These are phyloP conservation scores for Beta vulgaris DNA, from an alignment of 148 eudicot genomes.

Conservation along the genomic window DNA sequence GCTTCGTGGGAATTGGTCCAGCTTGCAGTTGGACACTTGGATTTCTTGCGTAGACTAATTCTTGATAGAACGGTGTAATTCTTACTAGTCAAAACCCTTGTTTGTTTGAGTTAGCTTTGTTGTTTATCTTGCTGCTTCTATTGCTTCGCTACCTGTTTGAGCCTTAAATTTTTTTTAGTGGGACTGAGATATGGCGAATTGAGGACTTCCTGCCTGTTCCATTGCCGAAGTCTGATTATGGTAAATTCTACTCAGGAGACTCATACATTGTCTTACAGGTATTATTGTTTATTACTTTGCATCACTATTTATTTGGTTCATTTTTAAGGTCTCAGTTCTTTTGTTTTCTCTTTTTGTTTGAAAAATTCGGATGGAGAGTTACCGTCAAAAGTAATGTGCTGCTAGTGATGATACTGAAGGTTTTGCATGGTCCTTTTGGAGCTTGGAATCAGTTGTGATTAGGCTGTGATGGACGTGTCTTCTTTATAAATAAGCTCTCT, in stretches of 20 bases:
- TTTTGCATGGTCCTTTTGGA: background rate
- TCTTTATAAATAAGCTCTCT: background rate
- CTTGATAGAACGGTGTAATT: background rate
- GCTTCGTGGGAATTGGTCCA: background rate
- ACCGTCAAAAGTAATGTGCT: background rate
- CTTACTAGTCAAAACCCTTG: background rate
- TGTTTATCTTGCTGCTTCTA: conserved; percentile 12
- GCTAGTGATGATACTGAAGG: background rate
- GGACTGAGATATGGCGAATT: conserved; percentile 96
- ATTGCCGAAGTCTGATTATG: conserved; percentile 87
- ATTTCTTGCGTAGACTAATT: background rate
- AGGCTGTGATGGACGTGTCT: background rate
- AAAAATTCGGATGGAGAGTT: background rate
- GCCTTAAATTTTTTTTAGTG: conserved; percentile 72
- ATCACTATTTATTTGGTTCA: background rate
- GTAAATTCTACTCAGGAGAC: conserved; percentile 93
- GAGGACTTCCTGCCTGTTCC: conserved; percentile 91
- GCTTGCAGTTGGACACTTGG: background rate
- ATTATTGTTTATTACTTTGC: background rate
- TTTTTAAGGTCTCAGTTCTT: background rate
- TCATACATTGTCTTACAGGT: conserved; percentile 65
- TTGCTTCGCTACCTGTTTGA: conserved; percentile 1
- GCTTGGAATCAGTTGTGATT: background rate
- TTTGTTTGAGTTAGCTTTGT: background rate
- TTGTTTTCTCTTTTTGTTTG: background rate